Conservation (phyloP, 202 grass and related monocot genomes). For the Schoenoplectus tabernaemontani region DNA sequence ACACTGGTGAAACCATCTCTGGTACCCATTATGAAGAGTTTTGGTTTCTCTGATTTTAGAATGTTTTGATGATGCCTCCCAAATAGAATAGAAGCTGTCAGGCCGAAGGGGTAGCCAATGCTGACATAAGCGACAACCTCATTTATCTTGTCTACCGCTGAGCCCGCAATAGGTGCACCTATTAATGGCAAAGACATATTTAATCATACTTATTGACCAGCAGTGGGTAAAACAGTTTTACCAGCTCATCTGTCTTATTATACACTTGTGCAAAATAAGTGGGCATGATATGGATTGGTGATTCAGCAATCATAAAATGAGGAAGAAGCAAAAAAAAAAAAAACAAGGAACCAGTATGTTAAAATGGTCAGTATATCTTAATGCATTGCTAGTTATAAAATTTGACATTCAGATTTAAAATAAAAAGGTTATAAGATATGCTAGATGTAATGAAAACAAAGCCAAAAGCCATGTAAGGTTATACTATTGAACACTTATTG, state of each 20-base stretch:
- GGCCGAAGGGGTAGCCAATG: slow-evolving; percentile 79
- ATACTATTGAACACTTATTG: too few species aligned
- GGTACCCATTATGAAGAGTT: slow-evolving; percentile 89
- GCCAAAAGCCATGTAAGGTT: too few species aligned
- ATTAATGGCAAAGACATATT: slow-evolving; percentile 17
- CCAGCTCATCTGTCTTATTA: not conserved
- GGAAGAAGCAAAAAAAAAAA: not conserved
- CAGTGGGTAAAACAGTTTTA: not conserved
- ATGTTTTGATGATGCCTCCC: slow-evolving; percentile 84
- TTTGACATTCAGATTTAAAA: not conserved
- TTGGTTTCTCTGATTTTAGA: slow-evolving; percentile 63
- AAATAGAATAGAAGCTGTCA: slow-evolving; percentile 76
- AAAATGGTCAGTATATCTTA: slow-evolving; percentile 16
- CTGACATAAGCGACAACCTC: slow-evolving; percentile 76
- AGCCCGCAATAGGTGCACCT: slow-evolving; percentile 84
- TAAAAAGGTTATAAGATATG: not conserved
- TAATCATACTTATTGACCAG: not conserved
- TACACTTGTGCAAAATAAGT: not conserved
- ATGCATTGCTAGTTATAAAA: not conserved
- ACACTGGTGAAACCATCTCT: slow-evolving; percentile 95
- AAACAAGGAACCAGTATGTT: not conserved
- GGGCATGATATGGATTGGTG: not conserved
- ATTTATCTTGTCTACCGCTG: slow-evolving; percentile 79
- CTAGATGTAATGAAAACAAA: not conserved
- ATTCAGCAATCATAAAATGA: not conserved